phyloP scores from a whole-genome alignment of 2,329 filamentous ascomycete genomes.

The Onygenales sp. region DNA sequence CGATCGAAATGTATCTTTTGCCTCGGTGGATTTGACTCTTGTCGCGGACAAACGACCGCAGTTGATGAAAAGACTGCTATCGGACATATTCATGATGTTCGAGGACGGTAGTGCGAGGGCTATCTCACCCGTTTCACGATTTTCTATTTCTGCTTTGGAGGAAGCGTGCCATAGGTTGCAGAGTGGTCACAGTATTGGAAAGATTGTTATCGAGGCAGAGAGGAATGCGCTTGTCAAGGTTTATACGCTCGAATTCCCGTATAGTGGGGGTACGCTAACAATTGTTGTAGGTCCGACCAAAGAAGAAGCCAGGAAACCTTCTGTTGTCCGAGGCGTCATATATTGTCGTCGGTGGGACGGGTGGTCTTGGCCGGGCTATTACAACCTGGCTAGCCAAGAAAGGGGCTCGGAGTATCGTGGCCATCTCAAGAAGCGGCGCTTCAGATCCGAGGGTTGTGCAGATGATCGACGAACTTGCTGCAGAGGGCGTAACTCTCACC shows the following conservation, averaged over 20 bases:
- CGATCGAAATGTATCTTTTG: slow-evolving; percentile 27
- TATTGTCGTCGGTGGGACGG: slow-evolving; percentile 46
- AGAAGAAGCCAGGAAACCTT: neutral
- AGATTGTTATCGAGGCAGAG: slow-evolving; percentile 12
- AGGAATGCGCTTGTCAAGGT: slow-evolving; percentile 3
- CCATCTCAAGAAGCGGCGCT: slow-evolving; percentile 42
- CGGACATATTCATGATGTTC: slow-evolving; percentile 1
- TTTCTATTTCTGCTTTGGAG: slow-evolving; percentile 11
- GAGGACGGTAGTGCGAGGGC: slow-evolving; percentile 5
- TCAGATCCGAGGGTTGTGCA: slow-evolving; percentile 16
- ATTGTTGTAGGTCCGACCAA: neutral
- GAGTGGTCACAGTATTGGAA: slow-evolving; percentile 17
- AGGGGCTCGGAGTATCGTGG: slow-evolving; percentile 43
- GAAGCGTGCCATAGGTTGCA: slow-evolving; percentile 21
- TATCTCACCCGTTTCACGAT: slow-evolving; percentile 7
- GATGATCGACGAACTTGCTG: slow-evolving; percentile 8
- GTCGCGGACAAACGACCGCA: slow-evolving; percentile 1
- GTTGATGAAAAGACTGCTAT: slow-evolving; percentile 2
- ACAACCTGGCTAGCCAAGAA: slow-evolving; percentile 38
- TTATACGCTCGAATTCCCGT: slow-evolving; percentile 8
- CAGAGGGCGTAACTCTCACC: slow-evolving; percentile 2
- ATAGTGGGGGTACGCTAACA: neutral
- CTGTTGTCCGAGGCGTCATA: slow-evolving; percentile 35
- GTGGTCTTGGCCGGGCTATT: slow-evolving; percentile 46
- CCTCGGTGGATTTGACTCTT: slow-evolving; percentile 9